Evolutionary conservation across 73 alveolate genomes (phyloP).

Genomic region (Paramecium caudatum): DNA sequence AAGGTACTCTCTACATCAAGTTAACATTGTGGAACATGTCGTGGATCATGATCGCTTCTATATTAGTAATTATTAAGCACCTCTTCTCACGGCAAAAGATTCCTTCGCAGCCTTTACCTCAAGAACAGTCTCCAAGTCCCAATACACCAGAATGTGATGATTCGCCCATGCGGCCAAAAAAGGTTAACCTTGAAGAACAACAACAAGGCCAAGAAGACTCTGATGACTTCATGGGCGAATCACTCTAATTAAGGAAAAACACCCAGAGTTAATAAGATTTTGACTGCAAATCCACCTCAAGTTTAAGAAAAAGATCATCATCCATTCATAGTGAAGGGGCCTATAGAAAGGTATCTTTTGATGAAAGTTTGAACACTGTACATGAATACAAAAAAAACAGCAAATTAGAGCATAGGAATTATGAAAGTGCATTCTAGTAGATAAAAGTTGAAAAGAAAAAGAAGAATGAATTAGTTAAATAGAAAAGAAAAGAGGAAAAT

Average conservation of each 20-base stretch:
- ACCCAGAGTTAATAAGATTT: slow-evolving; percentile 41
- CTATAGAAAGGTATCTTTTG: slow-evolving; percentile 50
- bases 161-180: slow-evolving; percentile 62
- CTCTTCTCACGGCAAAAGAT: background rate
- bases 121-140: background rate
- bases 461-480: slow-evolving; percentile 27
- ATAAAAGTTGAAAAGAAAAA: slow-evolving; percentile 40
- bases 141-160: background rate
- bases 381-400: slow-evolving; percentile 42
- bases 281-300: slow-evolving; percentile 12
- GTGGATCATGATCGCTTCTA: background rate
- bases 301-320: background rate
- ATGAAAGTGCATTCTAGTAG: background rate
- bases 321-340: slow-evolving; percentile 23
- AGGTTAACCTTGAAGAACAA: slow-evolving; percentile 21
- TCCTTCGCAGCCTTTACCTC: slow-evolving; percentile 5
- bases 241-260: slow-evolving; percentile 2
- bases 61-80: background rate
- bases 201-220: background rate
- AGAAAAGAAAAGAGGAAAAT: slow-evolving; percentile 65
- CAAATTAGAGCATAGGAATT: slow-evolving; percentile 30
- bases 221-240: slow-evolving; percentile 28
- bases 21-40: slow-evolving; percentile 15
- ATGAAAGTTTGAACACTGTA: slow-evolving; percentile 8
- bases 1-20: slow-evolving; percentile 16